Evolutionary conservation across 345 rosid species (phyloP).

Genomic region (Euphorbia lathyris): DNA sequence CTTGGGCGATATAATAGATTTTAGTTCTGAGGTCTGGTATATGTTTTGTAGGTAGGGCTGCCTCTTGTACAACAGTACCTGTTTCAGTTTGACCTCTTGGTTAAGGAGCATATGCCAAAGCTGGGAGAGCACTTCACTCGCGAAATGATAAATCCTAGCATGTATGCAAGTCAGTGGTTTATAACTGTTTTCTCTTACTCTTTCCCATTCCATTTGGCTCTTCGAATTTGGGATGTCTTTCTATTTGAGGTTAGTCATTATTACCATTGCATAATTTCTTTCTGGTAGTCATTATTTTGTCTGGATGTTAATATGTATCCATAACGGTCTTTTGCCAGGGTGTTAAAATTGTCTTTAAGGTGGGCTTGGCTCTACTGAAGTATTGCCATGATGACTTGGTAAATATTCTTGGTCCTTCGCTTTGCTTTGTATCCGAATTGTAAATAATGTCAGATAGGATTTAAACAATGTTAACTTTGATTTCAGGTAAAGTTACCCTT

Average conservation of each 20-base stretch:
- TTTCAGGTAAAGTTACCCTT: slow-evolving; percentile 72
- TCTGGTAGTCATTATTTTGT: neutral
- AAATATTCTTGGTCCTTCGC: slow-evolving; percentile 16
- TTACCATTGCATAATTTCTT: neutral
- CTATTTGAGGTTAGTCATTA: slow-evolving; percentile 66
- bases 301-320: neutral
- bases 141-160: slow-evolving; percentile 97
- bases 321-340: slow-evolving; percentile 46
- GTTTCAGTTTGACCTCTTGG: slow-evolving; percentile 69
- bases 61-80: slow-evolving; percentile 93
- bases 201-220: slow-evolving; percentile 86
- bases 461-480: neutral
- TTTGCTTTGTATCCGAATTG: slow-evolving; percentile 1
- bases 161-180: slow-evolving; percentile 99
- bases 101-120: slow-evolving; percentile 80
- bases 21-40: slow-evolving; percentile 1
- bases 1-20: neutral
- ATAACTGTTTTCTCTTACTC: slow-evolving; percentile 94
- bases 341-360: slow-evolving; percentile 88
- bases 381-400: slow-evolving; percentile 94
- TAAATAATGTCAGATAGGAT: slow-evolving; percentile 1
- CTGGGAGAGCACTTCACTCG: slow-evolving; percentile 81
- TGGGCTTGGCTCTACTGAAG: slow-evolving; percentile 75
- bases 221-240: slow-evolving; percentile 98
- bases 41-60: slow-evolving; percentile 62